phyloP scores from a whole-genome alignment of 306 rosid genomes.

The Canavalia ensiformis region DNA sequence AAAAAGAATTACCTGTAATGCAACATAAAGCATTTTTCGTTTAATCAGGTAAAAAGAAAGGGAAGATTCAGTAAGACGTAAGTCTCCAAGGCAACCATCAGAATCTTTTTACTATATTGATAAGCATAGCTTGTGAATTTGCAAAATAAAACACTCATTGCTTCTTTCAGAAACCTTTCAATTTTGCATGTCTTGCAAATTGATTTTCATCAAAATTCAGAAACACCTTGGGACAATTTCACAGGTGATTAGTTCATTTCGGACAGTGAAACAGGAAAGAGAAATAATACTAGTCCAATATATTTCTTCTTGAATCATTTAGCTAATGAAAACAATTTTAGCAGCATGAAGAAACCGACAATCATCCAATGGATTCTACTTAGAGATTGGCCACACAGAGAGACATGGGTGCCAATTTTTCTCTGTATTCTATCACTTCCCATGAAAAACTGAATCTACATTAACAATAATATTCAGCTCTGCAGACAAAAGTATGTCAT shows the following conservation, averaged over 20 bases:
- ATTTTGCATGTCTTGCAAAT: not conserved
- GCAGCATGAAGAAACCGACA: conserved; percentile 14
- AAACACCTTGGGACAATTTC: conserved; percentile 31
- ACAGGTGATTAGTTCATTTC: not conserved
- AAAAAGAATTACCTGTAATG: conserved; percentile 9
- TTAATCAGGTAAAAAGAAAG: conserved; percentile 12
- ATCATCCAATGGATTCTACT: conserved; percentile 29
- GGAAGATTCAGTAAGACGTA: conserved; percentile 17
- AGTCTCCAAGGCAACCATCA: conserved; percentile 21
- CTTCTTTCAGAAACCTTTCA: conserved; percentile 38
- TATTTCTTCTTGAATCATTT: conserved; percentile 15
- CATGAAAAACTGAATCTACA: conserved; percentile 30
- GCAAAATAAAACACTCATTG: conserved; percentile 13
- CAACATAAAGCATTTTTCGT: conserved; percentile 6
- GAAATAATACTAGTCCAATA: conserved; percentile 14
- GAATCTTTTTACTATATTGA: not conserved
- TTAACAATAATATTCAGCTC: conserved; percentile 15
- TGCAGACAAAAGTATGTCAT: conserved; percentile 17
- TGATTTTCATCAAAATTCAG: not conserved
- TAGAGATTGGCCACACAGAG: conserved; percentile 19
- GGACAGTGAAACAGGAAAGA: conserved; percentile 11
- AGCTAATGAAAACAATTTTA: conserved; percentile 28
- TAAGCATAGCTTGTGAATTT: not conserved
- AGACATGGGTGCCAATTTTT: not conserved
- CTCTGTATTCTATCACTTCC: conserved; percentile 29